Evolutionary conservation across 768 basidiomycete species (phyloP).

Genomic region (Boletus pseudopeckii): DNA sequence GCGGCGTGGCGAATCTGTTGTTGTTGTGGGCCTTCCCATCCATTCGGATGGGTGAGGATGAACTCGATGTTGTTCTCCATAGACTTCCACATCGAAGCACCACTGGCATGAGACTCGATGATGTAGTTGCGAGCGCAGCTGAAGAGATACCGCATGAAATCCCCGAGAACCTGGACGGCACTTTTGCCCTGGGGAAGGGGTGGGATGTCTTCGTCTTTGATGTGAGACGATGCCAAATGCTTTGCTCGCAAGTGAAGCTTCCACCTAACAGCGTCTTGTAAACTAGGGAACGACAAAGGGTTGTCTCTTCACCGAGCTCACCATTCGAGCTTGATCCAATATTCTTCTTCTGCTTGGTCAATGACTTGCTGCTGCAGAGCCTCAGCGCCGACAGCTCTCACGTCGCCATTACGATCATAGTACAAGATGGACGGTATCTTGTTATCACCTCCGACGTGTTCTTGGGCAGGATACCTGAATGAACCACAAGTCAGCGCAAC

Average conservation of each 20-base stretch:
- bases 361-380: constrained; percentile 33
- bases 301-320: constrained; percentile 5
- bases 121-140: constrained; percentile 22
- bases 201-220: constrained; percentile 19
- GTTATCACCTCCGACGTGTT: constrained; percentile 42
- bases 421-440: constrained; percentile 50
- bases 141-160: constrained; percentile 31
- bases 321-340: constrained; percentile 40
- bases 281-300: background rate
- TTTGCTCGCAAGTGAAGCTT: constrained; percentile 36
- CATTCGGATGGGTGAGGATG: constrained; percentile 30
- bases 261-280: constrained; percentile 21
- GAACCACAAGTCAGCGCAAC: background rate
- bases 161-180: constrained; percentile 20
- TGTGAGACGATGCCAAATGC: constrained; percentile 21
- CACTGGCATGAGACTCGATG: constrained; percentile 27
- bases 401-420: constrained; percentile 40
- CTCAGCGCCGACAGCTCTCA: constrained; percentile 45
- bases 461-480: constrained; percentile 44
- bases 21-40: constrained; percentile 32
- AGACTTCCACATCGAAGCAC: constrained; percentile 22
- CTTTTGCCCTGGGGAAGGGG: constrained; percentile 22
- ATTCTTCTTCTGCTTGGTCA: constrained; percentile 37
- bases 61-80: constrained; percentile 20
- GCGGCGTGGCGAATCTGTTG: constrained; percentile 28